A percentile compares a stretch with the other conserved stretches of the same genome.
Conservation (phyloP, 2,329 filamentous ascomycete species). For the Rutstroemia sp. region DNA sequence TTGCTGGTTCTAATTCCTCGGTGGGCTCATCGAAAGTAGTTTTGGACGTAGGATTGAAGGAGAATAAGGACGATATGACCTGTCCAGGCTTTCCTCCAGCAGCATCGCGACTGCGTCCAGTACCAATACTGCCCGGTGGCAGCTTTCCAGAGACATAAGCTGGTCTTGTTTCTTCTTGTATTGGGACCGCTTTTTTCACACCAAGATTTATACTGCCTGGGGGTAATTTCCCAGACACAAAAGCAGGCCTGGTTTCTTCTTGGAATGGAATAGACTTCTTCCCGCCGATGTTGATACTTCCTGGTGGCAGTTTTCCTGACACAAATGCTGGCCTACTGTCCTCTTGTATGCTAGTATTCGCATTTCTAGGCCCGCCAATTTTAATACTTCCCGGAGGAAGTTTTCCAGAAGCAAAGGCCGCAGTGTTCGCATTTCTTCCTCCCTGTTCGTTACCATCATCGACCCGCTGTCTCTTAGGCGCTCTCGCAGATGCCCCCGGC, state of each 20-base stretch:
- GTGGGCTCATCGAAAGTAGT: slow-evolving; percentile 47
- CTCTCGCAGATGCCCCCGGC: slow-evolving; percentile 16
- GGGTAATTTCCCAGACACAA: slow-evolving; percentile 31
- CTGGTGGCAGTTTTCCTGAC: slow-evolving; percentile 31
- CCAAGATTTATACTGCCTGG: slow-evolving; percentile 30
- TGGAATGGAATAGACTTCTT: slow-evolving; percentile 14
- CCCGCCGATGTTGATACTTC: slow-evolving; percentile 25
- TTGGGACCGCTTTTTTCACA: slow-evolving; percentile 16
- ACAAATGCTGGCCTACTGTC: slow-evolving; percentile 15
- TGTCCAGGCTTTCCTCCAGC: slow-evolving; percentile 41
- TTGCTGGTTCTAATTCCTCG: slow-evolving; percentile 46
- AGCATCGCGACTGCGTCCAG: slow-evolving; percentile 23
- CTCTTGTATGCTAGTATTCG: slow-evolving; percentile 13
- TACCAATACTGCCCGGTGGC: slow-evolving; percentile 22
- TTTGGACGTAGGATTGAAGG: slow-evolving; percentile 72
- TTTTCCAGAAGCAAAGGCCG: slow-evolving; percentile 30
- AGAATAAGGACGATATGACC: slow-evolving; percentile 86
- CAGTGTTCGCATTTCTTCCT: slow-evolving; percentile 16
- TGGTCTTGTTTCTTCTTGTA: slow-evolving; percentile 18
- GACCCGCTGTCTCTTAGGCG: slow-evolving; percentile 40
- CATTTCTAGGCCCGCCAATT: slow-evolving; percentile 10
- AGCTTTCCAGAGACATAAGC: slow-evolving; percentile 26
- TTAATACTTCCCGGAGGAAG: slow-evolving; percentile 31
- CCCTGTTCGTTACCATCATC: slow-evolving; percentile 18
- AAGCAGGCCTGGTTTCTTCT: slow-evolving; percentile 15